Evolutionary conservation across 352 stramenopile genomes (phyloP), one percentile per base, ranked within the genome.

Genomic region (Pythium rhizo-oryzae): DNA sequence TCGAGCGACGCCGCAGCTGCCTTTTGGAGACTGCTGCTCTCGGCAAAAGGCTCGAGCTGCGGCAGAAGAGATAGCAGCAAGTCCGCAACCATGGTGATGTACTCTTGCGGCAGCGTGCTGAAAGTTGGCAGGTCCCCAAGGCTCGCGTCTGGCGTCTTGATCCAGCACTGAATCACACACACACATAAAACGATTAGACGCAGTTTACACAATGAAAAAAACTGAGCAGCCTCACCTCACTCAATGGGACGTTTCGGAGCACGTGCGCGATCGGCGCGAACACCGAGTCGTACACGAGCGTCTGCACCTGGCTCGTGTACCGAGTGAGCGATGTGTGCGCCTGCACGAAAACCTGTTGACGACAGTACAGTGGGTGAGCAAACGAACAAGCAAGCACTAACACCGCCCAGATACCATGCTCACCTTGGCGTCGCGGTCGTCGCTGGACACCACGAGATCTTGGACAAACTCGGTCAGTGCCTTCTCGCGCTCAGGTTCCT

Each of bases 11-110:
- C 87, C 5, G 87, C 59, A 16, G 84, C 77, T 0, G 84, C 84
- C 43, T 80, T 77, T 21, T 81, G 56, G 0, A 94, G 75, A 62
- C 80, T 88, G 62, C 63, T 81, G 67, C 84, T 96, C 50, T 92
- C 76, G 9, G 85, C 85, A 68, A 96, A 96, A 23, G 84, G 85
- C 66, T 96, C 85, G 4, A 94, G 72, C 33, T 94, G 87, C 8
- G 87, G 87, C 11, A 96, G 66, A 16, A 96, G 75, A 37, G 87
- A 96, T 30, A 94, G 67, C 55, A 94, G 61, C 30, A 93, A 67
- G 30, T 96, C 87, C 7, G 87, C 87, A 19, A 93, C 85, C 44
- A 77, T 75, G 11, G 87, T 96, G 65, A 96, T 93, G 71, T 93
- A 96, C 58, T 96, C 87, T 72, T 95, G 85, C 13, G 87, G 87